Base-by-base conservation (phyloP, 768 basidiomycete species). In the Mycena kentingensis region DNA sequence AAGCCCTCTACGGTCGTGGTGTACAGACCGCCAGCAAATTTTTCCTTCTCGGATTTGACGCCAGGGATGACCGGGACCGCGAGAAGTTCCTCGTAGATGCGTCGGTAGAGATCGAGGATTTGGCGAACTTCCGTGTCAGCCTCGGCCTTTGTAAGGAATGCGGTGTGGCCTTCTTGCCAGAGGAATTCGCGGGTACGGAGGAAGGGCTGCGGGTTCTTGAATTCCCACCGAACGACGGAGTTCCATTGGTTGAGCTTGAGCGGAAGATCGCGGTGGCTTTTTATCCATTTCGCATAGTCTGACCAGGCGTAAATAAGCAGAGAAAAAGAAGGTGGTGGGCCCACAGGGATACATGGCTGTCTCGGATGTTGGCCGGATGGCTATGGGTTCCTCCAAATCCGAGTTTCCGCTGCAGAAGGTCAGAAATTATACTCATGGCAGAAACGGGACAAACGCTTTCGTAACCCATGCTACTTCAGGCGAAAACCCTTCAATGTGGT, bases 401-500 rank as follows among this genome's bases (percentile, higher is more conserved):
- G 92, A 93, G 57, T 81, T 82, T 41, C 97, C 97, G 47, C 93
- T 94, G 65, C 25, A 49, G 50, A 27, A 12, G 53, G 19, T 19
- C 25, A 47, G 51, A 34, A 57, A 29, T 19, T 25, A 49, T 5
- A 24, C 4, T 24, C 22, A 38, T n/a, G 16, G 34, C 38, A 2
- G 18, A 22, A 27, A n/a, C 42, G 15, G 43, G 16, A 79, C 91
- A 66, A 64, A 93, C 90, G 96, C 96, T 72, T 83, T 80, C 22
- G 97, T 99, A 51, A 99, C 97, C 97, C 97, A 99, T n/a, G 97
- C 97, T 28, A 99, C 97, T 72, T 99, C 97, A 3, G 97, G 95
- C 51, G 96, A 96, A 75, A 99, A 99, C 2, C 97, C 97, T 69
- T 98, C 97, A 53, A 99, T 93, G 68, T 99, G 97, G 63, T 98